Conservation (phyloP, 306 rosid species). For the Dryas octopetala region DNA sequence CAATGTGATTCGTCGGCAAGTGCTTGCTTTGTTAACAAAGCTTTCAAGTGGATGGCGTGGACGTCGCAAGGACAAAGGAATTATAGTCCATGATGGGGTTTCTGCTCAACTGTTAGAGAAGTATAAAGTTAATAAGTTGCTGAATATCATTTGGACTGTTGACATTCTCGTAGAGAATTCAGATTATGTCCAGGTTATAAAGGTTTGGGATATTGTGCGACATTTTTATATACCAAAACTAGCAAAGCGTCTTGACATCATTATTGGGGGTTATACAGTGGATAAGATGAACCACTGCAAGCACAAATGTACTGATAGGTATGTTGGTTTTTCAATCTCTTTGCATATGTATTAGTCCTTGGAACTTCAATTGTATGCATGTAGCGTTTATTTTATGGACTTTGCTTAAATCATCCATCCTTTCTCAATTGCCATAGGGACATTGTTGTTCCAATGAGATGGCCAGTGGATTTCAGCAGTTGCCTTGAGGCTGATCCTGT, state of each 20-base stretch:
- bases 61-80: neutral
- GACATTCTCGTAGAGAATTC: conserved; percentile 42
- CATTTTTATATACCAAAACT: conserved; percentile 28
- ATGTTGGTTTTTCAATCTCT: neutral
- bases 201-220: conserved; percentile 48
- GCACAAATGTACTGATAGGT: conserved; percentile 32
- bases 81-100: conserved; percentile 12
- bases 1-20: conserved; percentile 28
- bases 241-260: conserved; percentile 29
- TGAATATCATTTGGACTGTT: conserved; percentile 49
- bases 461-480: conserved; percentile 18
- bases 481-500: neutral
- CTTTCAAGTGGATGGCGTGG: conserved; percentile 57
- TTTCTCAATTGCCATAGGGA: conserved; percentile 13
- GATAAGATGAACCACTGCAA: conserved; percentile 43
- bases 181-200: conserved; percentile 37
- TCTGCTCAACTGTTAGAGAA: conserved; percentile 37
- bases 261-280: conserved; percentile 27
- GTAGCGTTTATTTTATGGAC: neutral
- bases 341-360: neutral
- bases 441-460: conserved; percentile 37
- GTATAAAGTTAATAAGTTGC: conserved; percentile 38
- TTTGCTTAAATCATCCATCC: neutral
- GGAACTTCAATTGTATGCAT: neutral
- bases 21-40: conserved; percentile 37